Conservation (phyloP, 768 basidiomycete species). For the Lactifluus volemus region DNA sequence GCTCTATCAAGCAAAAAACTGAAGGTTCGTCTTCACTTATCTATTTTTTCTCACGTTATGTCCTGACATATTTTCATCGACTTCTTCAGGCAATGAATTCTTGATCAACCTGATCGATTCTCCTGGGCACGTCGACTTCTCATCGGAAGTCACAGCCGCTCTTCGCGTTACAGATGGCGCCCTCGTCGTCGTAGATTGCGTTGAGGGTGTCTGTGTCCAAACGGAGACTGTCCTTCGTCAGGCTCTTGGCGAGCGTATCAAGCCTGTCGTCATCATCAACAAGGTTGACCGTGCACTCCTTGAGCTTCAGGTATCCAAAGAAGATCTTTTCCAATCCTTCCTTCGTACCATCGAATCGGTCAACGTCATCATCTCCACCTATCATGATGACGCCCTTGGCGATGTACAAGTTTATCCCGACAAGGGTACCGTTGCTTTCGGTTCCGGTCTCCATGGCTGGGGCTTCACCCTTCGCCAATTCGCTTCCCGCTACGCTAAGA, state of each 20-base stretch:
- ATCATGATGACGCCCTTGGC: constrained; percentile 88
- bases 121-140: constrained; percentile 99
- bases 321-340: constrained; percentile 97
- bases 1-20: constrained; percentile 89
- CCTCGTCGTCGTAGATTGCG: constrained; percentile 98
- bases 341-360: constrained; percentile 94
- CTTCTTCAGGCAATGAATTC: constrained; percentile 72
- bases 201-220: constrained; percentile 99
- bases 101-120: constrained; percentile 99
- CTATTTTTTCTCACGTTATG: constrained; percentile 2
- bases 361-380: constrained; percentile 98
- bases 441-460: constrained; percentile 99
- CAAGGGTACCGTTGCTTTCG: constrained; percentile 96
- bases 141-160: constrained; percentile 98
- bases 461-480: constrained; percentile 99
- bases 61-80: constrained; percentile 2
- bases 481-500: constrained; percentile 89
- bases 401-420: constrained; percentile 99
- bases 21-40: constrained; percentile 44
- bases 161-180: constrained; percentile 99
- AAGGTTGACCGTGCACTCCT: constrained; percentile 99
- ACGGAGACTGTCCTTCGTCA: constrained; percentile 99
- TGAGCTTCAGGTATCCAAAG: constrained; percentile 95
- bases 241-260: constrained; percentile 95
- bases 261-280: constrained; percentile 99